Evolutionary conservation across 805 yeast genomes (phyloP), one percentile per base, ranked within the genome.

Genomic region (Millerago galiae): DNA sequence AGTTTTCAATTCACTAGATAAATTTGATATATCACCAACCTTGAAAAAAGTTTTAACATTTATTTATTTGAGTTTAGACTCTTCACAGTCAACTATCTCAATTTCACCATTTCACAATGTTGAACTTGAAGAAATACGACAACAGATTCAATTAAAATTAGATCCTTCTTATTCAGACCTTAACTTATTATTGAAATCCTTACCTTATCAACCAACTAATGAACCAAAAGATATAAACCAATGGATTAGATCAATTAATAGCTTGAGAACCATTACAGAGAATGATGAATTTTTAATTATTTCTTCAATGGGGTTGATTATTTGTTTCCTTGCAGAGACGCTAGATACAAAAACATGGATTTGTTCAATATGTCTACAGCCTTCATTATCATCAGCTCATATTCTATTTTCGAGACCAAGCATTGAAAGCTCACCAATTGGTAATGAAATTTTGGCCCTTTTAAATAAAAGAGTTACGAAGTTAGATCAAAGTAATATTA

Each of bases 291-390:
- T 50, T 34, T 39, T 40, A 4, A n/a, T 70, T 2, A 46, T 73
- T 1, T 51, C 62, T 2, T 61, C 72, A 0, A 41, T 73, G 13
- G 67, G 71, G n/a, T 50, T 65, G 24, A 61, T 62, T 27, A 59
- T 70, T 3, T 72, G 78, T 47, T 43, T 67, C 10, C 39, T 54
- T 1, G 51, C 50, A 32, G 65, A 61, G 34, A 63, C 45, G 18
- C 56, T 66, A 41, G 59, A 55, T 24, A 37, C 17, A 2, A 24
- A 38, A 4, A 27, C 37, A 1, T 38, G 33, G 17, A 17, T 38
- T 3, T 58, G 61, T 34, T 21, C 42, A 4, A 11, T 17, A 1
- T 56, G 59, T 32, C 38, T 42, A 10, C 35, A 47, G 11, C 36
- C 46, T 25, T 12, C 42, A 12, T 18, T 26, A 14, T 35, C 31